Conservation (phyloP, 2,329 filamentous ascomycete species). For the Pseudomassariella vexata region DNA sequence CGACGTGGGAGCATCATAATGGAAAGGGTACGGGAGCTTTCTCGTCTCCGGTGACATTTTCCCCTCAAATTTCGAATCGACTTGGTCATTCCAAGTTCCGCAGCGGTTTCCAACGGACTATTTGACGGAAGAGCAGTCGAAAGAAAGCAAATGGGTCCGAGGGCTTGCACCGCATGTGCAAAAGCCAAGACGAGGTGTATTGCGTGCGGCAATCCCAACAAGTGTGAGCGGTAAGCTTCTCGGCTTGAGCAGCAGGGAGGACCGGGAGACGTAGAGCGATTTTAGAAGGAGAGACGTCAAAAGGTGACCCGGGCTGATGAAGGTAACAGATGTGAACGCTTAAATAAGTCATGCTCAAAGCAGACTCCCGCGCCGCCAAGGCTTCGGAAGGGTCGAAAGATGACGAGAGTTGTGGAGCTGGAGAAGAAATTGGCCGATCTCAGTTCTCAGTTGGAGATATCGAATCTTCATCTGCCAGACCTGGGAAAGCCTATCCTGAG, state of each 20-base stretch:
- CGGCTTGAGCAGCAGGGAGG: background rate
- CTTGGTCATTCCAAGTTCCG: background rate
- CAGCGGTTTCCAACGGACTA: background rate
- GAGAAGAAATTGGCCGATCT: slow-evolving; percentile 1
- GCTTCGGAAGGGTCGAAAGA: background rate
- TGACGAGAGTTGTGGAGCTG: background rate
- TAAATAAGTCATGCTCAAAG: slow-evolving; percentile 6
- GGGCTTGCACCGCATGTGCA: slow-evolving; percentile 8
- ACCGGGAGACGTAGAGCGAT: background rate
- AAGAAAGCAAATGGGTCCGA: slow-evolving; percentile 5
- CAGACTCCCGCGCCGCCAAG: slow-evolving; percentile 6
- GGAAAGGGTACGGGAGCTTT: no score
- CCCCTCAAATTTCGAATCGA: background rate
- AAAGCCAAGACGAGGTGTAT: slow-evolving; percentile 9
- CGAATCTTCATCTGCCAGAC: background rate
- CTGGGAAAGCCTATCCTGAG: no score
- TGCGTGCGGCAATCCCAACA: slow-evolving; percentile 2
- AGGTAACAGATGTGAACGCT: slow-evolving; percentile 7
- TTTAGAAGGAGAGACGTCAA: no score
- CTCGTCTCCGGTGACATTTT: no score
- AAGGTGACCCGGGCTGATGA: no score
- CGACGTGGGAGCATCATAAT: no score
- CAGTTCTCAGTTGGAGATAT: background rate
- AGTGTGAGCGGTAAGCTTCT: slow-evolving; percentile 7
- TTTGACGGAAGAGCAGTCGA: background rate